Conservation (phyloP, 208 protist genomes). For the Acanthamoeba lenticulata region DNA sequence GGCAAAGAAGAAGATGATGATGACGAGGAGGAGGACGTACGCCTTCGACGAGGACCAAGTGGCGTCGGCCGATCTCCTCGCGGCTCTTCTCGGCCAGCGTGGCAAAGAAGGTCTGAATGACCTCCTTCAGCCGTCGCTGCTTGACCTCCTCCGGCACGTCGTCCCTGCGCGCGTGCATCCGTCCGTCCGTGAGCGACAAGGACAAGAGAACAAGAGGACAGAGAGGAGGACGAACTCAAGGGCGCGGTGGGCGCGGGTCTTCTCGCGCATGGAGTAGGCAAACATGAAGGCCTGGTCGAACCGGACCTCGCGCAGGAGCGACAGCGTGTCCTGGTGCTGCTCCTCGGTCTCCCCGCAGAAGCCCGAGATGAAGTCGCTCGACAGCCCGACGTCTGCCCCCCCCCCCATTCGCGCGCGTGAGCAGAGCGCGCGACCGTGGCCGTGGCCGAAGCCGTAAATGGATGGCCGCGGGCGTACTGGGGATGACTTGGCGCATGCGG, state of each 20-base stretch:
- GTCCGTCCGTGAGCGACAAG: background rate
- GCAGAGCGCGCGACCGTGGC: background rate
- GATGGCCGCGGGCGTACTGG: slow-evolving; percentile 70
- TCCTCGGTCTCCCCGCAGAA: slow-evolving; percentile 89
- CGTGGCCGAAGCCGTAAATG: background rate
- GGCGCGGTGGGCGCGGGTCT: slow-evolving; percentile 84
- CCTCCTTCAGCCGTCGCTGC: slow-evolving; percentile 72
- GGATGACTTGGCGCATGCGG: slow-evolving; percentile 76
- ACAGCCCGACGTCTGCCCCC: slow-evolving; percentile 68
- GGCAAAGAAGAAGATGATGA: background rate
- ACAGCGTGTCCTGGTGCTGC: slow-evolving; percentile 80
- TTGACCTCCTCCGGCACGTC: slow-evolving; percentile 84
- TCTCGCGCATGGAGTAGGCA: slow-evolving; percentile 86
- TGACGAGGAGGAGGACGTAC: background rate
- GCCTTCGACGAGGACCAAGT: slow-evolving; percentile 82
- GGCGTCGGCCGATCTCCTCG: slow-evolving; percentile 76
- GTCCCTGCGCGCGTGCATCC: slow-evolving; percentile 69
- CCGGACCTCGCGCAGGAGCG: slow-evolving; percentile 75
- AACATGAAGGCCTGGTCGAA: slow-evolving; percentile 84
- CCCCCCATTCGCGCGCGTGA: background rate
- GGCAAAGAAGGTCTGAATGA: slow-evolving; percentile 77
- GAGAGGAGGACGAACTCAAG: background rate
- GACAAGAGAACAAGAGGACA: background rate
- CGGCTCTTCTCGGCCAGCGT: slow-evolving; percentile 54
- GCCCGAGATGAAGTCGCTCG: slow-evolving; percentile 86